Evolutionary conservation across 805 yeast genomes (phyloP), one percentile per base, ranked within the genome.

Genomic region (Pichia exigua): DNA sequence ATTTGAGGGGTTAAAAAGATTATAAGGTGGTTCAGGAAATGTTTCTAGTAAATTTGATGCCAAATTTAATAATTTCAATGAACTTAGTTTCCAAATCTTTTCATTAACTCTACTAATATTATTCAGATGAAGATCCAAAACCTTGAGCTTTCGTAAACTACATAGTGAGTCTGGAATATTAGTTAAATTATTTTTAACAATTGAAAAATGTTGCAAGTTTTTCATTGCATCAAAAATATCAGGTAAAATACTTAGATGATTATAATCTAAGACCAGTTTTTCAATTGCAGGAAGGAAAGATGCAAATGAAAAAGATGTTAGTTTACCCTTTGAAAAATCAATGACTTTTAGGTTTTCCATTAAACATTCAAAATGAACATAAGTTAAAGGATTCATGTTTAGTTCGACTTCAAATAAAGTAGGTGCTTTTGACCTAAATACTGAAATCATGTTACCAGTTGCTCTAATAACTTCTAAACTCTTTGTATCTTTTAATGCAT

Each of bases 301-400:
- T 44, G 90, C 73, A 52, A 90, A 79, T 0, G 91, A 84, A 28
- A 94, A 71, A 8, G 87, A 74, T 0, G 96, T 80, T 46, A 94
- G 70, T 60, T 87, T 89, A 1, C 96, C 97, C 61, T 85, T 86
- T 11, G 87, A 80, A 49, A 94, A 70, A 55, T 89, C 89, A 46
- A 94, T 73, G 18, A 82, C 79, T 2, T 89, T 83, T 64, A 90
- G 72, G 55, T 79, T 75, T 12, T 74, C 72, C 65, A 87, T 78
- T 18, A 70, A 65, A 22, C 74, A 65, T 35, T 78, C 79, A 55
- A 82, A 77, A 28, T 72, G 72, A 56, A 87, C 75, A 52, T 78
- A 75, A 0, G 96, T 89, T 50, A 90, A 79, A 6, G 97, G 97
- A 64, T 90, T 91, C 62, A 85, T 79, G 62, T 86, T 90, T 46